Evolutionary conservation across 192 early-diverging fungal genomes (phyloP).

Genomic region (Spizellomyces punctatus): DNA sequence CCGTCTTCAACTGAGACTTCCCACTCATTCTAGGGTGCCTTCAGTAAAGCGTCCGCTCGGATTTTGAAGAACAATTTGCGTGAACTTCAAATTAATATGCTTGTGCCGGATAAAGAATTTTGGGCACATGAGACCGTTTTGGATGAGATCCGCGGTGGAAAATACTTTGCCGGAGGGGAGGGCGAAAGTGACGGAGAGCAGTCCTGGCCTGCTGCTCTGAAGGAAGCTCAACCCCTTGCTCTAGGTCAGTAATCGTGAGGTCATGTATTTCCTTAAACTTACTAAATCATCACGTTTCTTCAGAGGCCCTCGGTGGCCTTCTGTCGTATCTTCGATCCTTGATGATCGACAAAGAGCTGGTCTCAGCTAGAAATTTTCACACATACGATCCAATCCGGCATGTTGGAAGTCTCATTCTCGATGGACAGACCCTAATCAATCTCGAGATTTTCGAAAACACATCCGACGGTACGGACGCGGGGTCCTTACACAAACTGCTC

Average conservation of each 20-base stretch:
- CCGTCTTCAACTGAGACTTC: background rate
- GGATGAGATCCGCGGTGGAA: conserved; percentile 60
- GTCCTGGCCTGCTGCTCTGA: conserved; percentile 21
- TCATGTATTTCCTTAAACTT: too few species aligned
- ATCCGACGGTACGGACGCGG: conserved; percentile 68
- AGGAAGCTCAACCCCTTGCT: conserved; percentile 12
- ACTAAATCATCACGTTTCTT: background rate
- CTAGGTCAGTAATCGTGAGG: background rate
- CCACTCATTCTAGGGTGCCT: background rate
- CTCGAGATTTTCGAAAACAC: conserved; percentile 90
- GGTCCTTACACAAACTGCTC: conserved; percentile 84
- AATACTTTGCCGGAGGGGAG: conserved; percentile 57
- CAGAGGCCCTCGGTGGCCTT: conserved; percentile 73
- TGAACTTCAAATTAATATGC: conserved; percentile 63
- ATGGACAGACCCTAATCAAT: conserved; percentile 91
- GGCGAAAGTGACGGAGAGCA: background rate
- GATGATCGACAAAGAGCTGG: conserved; percentile 82
- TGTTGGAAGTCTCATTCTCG: conserved; percentile 76
- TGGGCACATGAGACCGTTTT: conserved; percentile 58
- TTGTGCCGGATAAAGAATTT: conserved; percentile 74
- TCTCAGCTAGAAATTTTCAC: conserved; percentile 83
- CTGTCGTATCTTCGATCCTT: conserved; percentile 86
- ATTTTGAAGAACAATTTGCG: conserved; percentile 64
- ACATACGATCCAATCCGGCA: conserved; percentile 83
- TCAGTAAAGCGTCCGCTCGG: conserved; percentile 54